phyloP scores from a whole-genome alignment of 768 basidiomycete species.

The Pleurotus cornucopiae region DNA sequence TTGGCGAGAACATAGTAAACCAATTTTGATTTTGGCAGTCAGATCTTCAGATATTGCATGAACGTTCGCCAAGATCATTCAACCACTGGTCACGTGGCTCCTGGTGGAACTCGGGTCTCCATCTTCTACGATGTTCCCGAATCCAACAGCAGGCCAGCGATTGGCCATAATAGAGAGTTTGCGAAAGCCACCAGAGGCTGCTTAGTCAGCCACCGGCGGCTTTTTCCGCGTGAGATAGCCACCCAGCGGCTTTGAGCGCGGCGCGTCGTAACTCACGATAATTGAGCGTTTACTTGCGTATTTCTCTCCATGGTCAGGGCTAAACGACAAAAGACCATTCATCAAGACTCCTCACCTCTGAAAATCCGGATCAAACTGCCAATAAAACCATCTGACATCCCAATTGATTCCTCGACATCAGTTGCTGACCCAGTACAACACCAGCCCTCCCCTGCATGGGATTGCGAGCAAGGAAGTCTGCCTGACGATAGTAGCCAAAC shows the following conservation, averaged over 20 bases:
- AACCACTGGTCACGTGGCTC: too few relatives aligned
- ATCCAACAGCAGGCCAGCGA: too few relatives aligned
- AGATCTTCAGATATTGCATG: too few relatives aligned
- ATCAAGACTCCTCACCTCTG: neutral
- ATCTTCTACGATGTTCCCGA: too few relatives aligned
- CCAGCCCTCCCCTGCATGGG: neutral
- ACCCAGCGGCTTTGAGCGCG: neutral
- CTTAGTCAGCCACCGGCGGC: too few relatives aligned
- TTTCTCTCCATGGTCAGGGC: neutral
- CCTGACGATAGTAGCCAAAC: neutral
- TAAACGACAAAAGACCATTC: neutral
- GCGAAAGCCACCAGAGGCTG: too few relatives aligned
- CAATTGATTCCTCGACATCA: neutral
- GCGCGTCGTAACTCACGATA: neutral
- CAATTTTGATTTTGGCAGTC: too few relatives aligned
- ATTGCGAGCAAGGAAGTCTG: neutral
- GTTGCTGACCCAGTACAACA: neutral
- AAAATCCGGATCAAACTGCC: neutral
- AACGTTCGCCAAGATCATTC: too few relatives aligned
- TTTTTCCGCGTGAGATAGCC: neutral
- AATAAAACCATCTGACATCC: neutral
- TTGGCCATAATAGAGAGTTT: too few relatives aligned
- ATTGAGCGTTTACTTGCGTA: neutral
- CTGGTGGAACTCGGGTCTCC: too few relatives aligned
- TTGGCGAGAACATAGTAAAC: too few relatives aligned